Evolutionary conservation across 441 rosid species (phyloP).

Genomic region (Sinapis alba): DNA sequence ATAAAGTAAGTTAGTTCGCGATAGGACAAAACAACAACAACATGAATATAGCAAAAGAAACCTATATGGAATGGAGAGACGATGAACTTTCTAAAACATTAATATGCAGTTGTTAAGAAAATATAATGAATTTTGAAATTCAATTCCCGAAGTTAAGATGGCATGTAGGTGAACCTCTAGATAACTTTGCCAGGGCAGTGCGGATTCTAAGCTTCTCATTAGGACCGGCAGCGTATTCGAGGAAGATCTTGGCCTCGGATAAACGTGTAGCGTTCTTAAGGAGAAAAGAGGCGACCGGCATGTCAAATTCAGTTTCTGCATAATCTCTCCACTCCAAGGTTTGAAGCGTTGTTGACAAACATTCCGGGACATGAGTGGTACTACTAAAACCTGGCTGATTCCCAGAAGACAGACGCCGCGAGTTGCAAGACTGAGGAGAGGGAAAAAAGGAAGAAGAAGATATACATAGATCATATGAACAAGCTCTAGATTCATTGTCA

Average conservation of each 20-base stretch:
- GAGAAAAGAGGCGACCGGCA: not conserved
- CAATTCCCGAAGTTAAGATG: not conserved
- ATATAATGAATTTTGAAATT: not conserved
- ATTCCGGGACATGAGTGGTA: not conserved
- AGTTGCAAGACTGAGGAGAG: not conserved
- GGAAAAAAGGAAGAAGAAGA: not conserved
- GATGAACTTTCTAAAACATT: not conserved
- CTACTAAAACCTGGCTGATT: not conserved
- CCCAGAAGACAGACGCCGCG: not conserved
- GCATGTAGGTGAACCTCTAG: not conserved
- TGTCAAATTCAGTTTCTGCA: not conserved
- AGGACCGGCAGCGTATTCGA: not conserved
- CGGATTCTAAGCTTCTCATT: not conserved
- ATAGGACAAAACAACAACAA: not conserved
- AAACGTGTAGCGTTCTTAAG: not conserved
- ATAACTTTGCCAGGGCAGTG: not conserved
- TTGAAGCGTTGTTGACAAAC: not conserved
- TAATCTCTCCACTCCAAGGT: slow-evolving; percentile 3
- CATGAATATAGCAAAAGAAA: not conserved
- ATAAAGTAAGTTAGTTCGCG: not conserved
- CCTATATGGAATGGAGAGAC: not conserved
- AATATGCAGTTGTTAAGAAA: not conserved
- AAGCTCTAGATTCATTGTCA: not conserved
- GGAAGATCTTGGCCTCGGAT: not conserved
- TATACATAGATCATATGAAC: not conserved